These are phyloP conservation scores for Fistulifera solaris DNA, from an alignment of 108 stramenopile genomes.

Conservation along the genomic window DNA sequence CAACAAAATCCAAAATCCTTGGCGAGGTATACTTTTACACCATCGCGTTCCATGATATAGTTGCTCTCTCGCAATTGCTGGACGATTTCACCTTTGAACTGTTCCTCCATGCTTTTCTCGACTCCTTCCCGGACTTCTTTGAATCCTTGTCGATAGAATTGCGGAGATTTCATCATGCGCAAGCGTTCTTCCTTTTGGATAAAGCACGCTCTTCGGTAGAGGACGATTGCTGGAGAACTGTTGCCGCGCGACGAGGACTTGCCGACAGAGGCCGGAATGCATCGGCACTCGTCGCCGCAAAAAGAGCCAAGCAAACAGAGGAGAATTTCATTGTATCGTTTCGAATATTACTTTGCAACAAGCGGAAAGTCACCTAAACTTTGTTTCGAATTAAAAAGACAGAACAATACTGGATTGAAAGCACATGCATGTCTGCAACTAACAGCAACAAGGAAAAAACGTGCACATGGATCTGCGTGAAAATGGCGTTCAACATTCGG, in stretches of 20 bases:
- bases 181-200: constrained; percentile 68
- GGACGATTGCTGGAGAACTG: no score
- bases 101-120: constrained; percentile 58
- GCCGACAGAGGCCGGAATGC: no score
- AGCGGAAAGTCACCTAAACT: no score
- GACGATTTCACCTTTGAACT: constrained; percentile 65
- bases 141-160: constrained; percentile 81
- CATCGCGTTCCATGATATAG: constrained; percentile 64
- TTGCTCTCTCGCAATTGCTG: constrained; percentile 60
- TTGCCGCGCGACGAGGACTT: no score
- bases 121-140: constrained; percentile 73
- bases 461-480: no score
- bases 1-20: constrained; percentile 70
- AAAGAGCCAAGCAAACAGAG: not conserved
- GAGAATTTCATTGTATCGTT: not conserved
- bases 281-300: no score
- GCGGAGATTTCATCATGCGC: constrained; percentile 60
- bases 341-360: no score
- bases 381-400: no score
- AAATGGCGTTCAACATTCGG: no score
- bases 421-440: no score
- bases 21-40: constrained; percentile 74
- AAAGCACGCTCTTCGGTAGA: not conserved
- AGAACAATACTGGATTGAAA: no score
- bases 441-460: no score